A percentile compares a stretch with the other conserved stretches of the same genome.
phyloP scores from a whole-genome alignment of 2,329 filamentous ascomycete genomes.

The Aspergillus tubingensis region DNA sequence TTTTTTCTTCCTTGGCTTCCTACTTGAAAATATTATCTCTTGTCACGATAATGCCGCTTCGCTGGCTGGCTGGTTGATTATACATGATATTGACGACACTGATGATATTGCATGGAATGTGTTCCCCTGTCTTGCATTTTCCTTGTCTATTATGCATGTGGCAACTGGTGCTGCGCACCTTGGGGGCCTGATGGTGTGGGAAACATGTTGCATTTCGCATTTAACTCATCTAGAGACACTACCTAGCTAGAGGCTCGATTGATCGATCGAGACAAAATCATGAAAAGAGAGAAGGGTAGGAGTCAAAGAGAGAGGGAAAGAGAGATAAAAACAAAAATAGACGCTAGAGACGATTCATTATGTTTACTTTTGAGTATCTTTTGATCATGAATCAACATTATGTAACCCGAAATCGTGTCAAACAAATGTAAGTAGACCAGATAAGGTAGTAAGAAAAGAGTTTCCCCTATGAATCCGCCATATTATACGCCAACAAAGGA shows the following conservation, averaged over 20 bases:
- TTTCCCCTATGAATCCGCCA: constrained; percentile 25
- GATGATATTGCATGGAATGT: too few species aligned
- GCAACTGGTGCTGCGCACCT: too few species aligned
- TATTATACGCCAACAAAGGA: constrained; percentile 35
- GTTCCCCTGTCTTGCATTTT: too few species aligned
- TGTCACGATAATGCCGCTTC: too few species aligned
- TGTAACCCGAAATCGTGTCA: not conserved
- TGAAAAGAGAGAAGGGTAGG: not conserved
- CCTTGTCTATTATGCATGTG: too few species aligned
- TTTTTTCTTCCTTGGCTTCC: too few species aligned
- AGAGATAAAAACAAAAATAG: not conserved
- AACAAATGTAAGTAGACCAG: not conserved
- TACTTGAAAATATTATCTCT: too few species aligned
- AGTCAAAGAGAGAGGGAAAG: not conserved
- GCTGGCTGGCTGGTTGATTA: not conserved
- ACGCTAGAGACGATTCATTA: constrained; percentile 1
- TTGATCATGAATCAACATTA: not conserved
- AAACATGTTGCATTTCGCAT: not conserved
- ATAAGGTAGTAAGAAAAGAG: not conserved
- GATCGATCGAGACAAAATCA: not conserved
- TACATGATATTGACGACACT: too few species aligned
- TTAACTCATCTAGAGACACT: not conserved
- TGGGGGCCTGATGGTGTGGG: not conserved
- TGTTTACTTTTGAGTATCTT: not conserved
- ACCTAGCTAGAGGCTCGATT: not conserved